These are phyloP conservation scores for Cryptococcus hybrid DNA, from an alignment of 1,284 basidiomycete genomes.

Conservation along the genomic window DNA sequence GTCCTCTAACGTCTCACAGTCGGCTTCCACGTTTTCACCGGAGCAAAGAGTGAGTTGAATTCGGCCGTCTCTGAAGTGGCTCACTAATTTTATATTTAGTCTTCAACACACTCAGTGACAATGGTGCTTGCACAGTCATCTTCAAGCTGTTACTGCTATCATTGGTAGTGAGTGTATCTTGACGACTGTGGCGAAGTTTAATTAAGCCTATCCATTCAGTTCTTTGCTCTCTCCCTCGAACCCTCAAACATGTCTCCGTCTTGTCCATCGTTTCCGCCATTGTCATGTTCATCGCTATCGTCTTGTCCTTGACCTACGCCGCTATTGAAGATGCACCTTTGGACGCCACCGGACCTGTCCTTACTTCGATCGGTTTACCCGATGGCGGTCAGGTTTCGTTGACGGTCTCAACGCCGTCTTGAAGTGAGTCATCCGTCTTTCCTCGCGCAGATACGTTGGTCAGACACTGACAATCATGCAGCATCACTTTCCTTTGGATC, in stretches of 20 bases:
- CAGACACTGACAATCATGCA: slow-evolving; percentile 6
- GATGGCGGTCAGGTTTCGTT: slow-evolving; percentile 57
- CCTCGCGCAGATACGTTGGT: neutral
- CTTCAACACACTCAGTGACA: slow-evolving; percentile 61
- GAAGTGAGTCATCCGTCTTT: slow-evolving; percentile 36
- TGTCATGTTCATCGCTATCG: slow-evolving; percentile 60
- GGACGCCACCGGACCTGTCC: slow-evolving; percentile 37
- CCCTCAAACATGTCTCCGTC: slow-evolving; percentile 56
- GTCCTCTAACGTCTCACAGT: slow-evolving; percentile 14
- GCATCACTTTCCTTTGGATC: slow-evolving; percentile 59
- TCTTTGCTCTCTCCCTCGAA: slow-evolving; percentile 57
- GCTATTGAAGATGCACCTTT: slow-evolving; percentile 54
- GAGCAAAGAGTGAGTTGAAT: slow-evolving; percentile 30
- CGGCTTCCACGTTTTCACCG: slow-evolving; percentile 50
- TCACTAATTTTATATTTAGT: slow-evolving; percentile 18
- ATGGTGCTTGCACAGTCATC: slow-evolving; percentile 58
- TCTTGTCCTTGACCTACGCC: slow-evolving; percentile 58
- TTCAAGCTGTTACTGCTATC: slow-evolving; percentile 56
- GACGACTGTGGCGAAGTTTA: neutral
- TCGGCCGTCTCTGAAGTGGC: neutral
- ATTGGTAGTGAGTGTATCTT: slow-evolving; percentile 33
- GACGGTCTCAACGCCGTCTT: slow-evolving; percentile 53
- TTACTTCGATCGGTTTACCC: slow-evolving; percentile 35
- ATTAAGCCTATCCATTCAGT: slow-evolving; percentile 45
- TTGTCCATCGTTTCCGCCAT: slow-evolving; percentile 51